phyloP scores from a whole-genome alignment of 192 early-diverging fungal genomes.

The Phlyctochytrium arcticum region DNA sequence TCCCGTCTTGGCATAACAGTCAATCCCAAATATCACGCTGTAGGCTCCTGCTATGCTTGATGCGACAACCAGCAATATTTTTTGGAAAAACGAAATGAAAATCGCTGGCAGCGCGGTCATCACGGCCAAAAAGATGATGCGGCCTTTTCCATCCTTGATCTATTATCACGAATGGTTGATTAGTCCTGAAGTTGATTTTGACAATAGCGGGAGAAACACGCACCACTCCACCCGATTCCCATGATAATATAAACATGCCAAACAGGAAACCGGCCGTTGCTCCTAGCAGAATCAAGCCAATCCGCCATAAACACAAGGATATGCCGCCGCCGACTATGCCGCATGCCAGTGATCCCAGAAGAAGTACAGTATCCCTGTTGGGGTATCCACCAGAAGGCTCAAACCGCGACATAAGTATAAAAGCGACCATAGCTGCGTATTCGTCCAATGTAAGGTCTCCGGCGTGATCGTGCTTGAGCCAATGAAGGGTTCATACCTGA shows the following conservation, averaged over 20 bases:
- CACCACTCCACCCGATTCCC: slow-evolving; percentile 19
- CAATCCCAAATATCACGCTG: slow-evolving; percentile 29
- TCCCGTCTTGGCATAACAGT: slow-evolving; percentile 30
- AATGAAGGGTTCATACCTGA: slow-evolving; percentile 2
- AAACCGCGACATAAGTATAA: slow-evolving; percentile 17
- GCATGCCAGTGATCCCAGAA: slow-evolving; percentile 25
- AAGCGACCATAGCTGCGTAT: slow-evolving; percentile 9
- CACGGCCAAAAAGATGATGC: slow-evolving; percentile 24
- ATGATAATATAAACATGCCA: slow-evolving; percentile 25
- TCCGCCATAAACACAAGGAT: slow-evolving; percentile 18
- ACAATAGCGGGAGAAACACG: too few species aligned
- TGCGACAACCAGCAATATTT: slow-evolving; percentile 21
- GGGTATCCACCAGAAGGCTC: slow-evolving; percentile 27
- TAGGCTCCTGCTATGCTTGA: slow-evolving; percentile 33
- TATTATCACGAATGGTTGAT: too few species aligned
- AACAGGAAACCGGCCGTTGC: slow-evolving; percentile 24
- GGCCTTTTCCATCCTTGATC: slow-evolving; percentile 11
- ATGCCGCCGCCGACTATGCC: slow-evolving; percentile 31
- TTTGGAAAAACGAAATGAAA: slow-evolving; percentile 22
- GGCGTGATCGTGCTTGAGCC: too few species aligned
- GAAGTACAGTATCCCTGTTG: slow-evolving; percentile 11
- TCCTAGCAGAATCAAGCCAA: slow-evolving; percentile 29
- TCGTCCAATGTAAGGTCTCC: too few species aligned
- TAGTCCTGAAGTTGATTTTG: too few species aligned
- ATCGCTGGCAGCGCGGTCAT: slow-evolving; percentile 6